phyloP scores from a whole-genome alignment of 148 eudicot genomes.

The Selenicereus undatus region DNA sequence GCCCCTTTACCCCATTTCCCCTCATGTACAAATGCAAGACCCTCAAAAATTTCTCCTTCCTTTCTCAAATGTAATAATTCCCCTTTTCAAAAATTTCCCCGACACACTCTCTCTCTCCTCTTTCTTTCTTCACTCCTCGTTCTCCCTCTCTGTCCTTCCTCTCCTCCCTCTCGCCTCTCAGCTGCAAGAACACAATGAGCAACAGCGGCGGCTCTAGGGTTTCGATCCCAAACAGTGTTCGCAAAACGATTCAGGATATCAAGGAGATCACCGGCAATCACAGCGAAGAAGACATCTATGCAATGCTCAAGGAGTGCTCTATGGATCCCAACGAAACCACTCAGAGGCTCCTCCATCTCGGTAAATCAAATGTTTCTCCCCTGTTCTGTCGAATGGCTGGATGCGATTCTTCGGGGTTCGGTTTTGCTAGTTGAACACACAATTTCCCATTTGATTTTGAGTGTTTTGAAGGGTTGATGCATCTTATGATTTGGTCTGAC shows the following conservation, averaged over 20 bases:
- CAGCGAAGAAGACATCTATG: slow-evolving; percentile 39
- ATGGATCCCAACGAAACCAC: slow-evolving; percentile 43
- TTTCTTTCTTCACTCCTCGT: not conserved
- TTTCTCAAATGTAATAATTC: slow-evolving; percentile 4
- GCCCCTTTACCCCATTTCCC: not conserved
- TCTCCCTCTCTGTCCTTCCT: not conserved
- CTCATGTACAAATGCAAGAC: not conserved
- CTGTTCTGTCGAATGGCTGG: not conserved
- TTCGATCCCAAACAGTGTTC: slow-evolving; percentile 31
- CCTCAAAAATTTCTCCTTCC: not conserved
- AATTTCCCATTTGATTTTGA: not conserved
- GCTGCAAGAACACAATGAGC: slow-evolving; percentile 24
- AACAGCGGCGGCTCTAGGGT: slow-evolving; percentile 23
- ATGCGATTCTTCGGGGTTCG: not conserved
- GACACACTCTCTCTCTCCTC: slow-evolving; percentile 4
- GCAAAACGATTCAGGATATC: slow-evolving; percentile 29
- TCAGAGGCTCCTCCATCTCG: slow-evolving; percentile 35
- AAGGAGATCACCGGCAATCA: slow-evolving; percentile 36
- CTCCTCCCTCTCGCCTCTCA: slow-evolving; percentile 1
- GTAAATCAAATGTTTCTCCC: slow-evolving; percentile 3
- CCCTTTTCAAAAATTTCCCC: slow-evolving; percentile 13
- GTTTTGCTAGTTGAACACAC: not conserved
- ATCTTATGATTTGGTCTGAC: not conserved
- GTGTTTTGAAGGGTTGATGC: not conserved
- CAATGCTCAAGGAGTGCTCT: slow-evolving; percentile 38